Base-by-base conservation (phyloP, 2,329 filamentous ascomycete species). In the Diaporthe capsici region DNA sequence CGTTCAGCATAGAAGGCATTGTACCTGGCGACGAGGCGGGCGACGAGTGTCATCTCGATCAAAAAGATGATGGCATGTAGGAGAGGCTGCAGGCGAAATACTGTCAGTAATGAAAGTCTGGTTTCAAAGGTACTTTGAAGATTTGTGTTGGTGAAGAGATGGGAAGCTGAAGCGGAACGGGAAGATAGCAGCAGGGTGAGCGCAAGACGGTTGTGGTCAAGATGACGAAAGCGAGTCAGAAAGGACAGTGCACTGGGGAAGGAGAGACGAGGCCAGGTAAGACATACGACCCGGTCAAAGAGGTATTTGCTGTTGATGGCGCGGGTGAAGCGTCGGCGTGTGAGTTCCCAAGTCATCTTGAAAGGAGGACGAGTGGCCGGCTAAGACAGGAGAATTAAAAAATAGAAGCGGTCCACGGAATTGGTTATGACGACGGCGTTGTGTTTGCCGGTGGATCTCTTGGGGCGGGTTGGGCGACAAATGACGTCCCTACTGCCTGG, bases 1-100 rank as follows among this genome's bases (percentile, higher is more conserved):
- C 94, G 94, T 82, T 95, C 93, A 79, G 95, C 93, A 90, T 98
- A 99, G 87, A 97, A 98, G 79, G 92, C 90, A 86, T 98, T 98
- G 89, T 98, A 99, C 83, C 95, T 94, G 80, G 94, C 91, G 61
- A 93, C 92, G 73, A 99, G 87, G 79, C 97, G 90, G 79, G 93
- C 94, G 77, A 96, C 91, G 84, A 98, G 92, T 75, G 92, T 92
- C 92, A 98, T 94, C 86, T 99, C 94, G 85, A 98, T 90, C 60
- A 98, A 84, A 84, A 98, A 94, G 78, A 98, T 90, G 81, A 97
- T 88, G 76, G 92, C 89, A 87, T 98, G 95, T 75, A 98, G 88
- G 73, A 98, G 88, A 81, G 97, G 96, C 97, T 98, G 84, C 78
- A 79, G 20, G 77, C 77, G 72, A 78, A 77, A 73, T 76, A 25